phyloP scores from a whole-genome alignment of 2,329 filamentous ascomycete species.

The Colletotrichum coccodes region DNA sequence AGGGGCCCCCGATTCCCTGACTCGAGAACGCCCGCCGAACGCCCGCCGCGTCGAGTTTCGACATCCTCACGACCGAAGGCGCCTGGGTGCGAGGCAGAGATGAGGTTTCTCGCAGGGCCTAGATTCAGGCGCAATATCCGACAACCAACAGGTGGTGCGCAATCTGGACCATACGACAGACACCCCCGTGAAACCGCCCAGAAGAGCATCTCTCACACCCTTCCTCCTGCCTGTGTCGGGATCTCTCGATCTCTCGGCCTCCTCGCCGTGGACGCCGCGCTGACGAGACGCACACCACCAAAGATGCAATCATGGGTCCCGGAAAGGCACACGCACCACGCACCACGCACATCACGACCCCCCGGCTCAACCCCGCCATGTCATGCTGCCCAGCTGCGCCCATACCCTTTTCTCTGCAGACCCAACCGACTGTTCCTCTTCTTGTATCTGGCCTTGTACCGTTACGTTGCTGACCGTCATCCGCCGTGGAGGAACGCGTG shows the following conservation, averaged over 20 bases:
- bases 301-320: slow-evolving; percentile 25
- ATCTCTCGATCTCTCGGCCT: not conserved
- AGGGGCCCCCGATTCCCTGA: slow-evolving; percentile 7
- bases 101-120: not conserved
- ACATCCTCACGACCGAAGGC: slow-evolving; percentile 11
- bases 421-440: not conserved
- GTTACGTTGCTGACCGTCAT: not conserved
- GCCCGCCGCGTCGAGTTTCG: not conserved
- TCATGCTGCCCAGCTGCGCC: slow-evolving; percentile 26
- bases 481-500: not conserved
- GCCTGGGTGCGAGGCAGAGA: not conserved
- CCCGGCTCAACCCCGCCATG: slow-evolving; percentile 30
- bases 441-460: not conserved
- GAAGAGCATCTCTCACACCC: not conserved
- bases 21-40: slow-evolving; percentile 23
- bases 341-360: not conserved
- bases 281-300: slow-evolving; percentile 22
- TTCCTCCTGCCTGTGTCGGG: not conserved
- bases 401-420: slow-evolving; percentile 12
- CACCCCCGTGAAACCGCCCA: slow-evolving; percentile 14
- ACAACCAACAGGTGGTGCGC: not conserved
- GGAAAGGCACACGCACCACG: not conserved
- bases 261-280: slow-evolving; percentile 4
- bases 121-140: not conserved
- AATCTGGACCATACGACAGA: slow-evolving; percentile 2